phyloP scores from a whole-genome alignment of 1,139 yeast genomes.

The Blastobotrys niveus region DNA sequence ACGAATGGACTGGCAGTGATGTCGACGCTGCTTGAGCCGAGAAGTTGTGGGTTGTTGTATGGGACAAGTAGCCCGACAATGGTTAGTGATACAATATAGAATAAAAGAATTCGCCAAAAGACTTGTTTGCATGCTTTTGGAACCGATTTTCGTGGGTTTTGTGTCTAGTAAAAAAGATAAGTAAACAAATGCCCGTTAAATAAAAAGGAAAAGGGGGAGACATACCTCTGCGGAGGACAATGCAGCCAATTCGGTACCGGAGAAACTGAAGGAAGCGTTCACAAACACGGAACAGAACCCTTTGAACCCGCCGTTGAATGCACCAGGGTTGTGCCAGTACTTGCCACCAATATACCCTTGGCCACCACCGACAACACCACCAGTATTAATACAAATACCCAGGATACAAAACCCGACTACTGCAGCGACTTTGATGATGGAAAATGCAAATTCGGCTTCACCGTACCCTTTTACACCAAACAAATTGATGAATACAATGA shows the following conservation, averaged over 20 bases:
- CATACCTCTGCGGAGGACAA: conserved; percentile 83
- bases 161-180: too few relatives aligned
- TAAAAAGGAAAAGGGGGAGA: too few relatives aligned
- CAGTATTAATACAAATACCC: conserved; percentile 56
- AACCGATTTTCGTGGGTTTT: conserved; percentile 61
- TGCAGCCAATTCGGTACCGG: conserved; percentile 78
- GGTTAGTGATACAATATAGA: conserved; percentile 55
- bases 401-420: conserved; percentile 58
- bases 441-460: conserved; percentile 60
- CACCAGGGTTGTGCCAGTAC: conserved; percentile 60
- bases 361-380: conserved; percentile 58
- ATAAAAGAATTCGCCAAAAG: conserved; percentile 62
- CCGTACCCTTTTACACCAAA: conserved; percentile 70
- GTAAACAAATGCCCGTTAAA: too few relatives aligned
- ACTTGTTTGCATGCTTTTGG: conserved; percentile 70
- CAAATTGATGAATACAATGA: conserved; percentile 50
- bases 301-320: conserved; percentile 61
- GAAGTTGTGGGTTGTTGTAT: conserved; percentile 45
- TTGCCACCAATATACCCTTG: conserved; percentile 54
- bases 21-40: conserved; percentile 44
- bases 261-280: conserved; percentile 81
- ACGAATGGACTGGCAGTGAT: conserved; percentile 69
- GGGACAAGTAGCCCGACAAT: conserved; percentile 63
- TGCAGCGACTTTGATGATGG: conserved; percentile 52
- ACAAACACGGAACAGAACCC: conserved; percentile 82